Conservation (phyloP, 139 green algal species). For the Closterium sp. region DNA sequence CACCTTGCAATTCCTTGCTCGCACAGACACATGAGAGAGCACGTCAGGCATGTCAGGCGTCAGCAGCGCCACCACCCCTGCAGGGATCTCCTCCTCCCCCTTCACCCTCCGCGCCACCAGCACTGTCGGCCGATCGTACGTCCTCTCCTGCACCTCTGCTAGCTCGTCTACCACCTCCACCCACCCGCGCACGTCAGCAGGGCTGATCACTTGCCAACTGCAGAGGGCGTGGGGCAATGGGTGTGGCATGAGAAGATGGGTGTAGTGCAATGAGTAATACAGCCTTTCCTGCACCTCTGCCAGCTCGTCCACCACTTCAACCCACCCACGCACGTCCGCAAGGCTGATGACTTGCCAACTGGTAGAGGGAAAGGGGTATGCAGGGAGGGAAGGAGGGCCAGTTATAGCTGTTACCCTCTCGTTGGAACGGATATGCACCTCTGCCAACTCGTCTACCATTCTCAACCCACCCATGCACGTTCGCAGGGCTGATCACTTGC, state of each 20-base stretch:
- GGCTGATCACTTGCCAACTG: constrained; percentile 64
- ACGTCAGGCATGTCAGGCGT: constrained; percentile 67
- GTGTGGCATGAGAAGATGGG: background rate
- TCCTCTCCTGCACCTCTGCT: constrained; percentile 53
- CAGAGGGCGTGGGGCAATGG: background rate
- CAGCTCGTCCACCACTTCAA: constrained; percentile 60
- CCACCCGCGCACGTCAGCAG: constrained; percentile 38
- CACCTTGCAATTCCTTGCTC: constrained; percentile 66
- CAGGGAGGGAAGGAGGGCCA: too few relatives aligned
- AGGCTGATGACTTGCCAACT: constrained; percentile 64
- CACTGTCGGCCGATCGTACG: constrained; percentile 62
- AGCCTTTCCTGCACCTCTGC: constrained; percentile 52
- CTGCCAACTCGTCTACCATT: constrained; percentile 53
- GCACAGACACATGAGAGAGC: constrained; percentile 72
- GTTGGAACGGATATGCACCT: too few relatives aligned
- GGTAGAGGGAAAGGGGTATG: background rate
- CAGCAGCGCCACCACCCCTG: constrained; percentile 60
- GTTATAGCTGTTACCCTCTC: too few relatives aligned
- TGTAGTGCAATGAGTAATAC: constrained; percentile 52
- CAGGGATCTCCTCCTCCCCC: constrained; percentile 71
- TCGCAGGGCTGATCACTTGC: constrained; percentile 59
- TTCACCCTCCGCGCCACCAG: constrained; percentile 66
- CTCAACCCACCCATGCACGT: constrained; percentile 53
- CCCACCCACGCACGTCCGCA: constrained; percentile 37
- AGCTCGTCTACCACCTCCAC: constrained; percentile 60